Evolutionary conservation across 1,284 basidiomycete genomes (phyloP), one percentile per base, ranked within the genome.

Genomic region (Fomitiporia mediterranea): DNA sequence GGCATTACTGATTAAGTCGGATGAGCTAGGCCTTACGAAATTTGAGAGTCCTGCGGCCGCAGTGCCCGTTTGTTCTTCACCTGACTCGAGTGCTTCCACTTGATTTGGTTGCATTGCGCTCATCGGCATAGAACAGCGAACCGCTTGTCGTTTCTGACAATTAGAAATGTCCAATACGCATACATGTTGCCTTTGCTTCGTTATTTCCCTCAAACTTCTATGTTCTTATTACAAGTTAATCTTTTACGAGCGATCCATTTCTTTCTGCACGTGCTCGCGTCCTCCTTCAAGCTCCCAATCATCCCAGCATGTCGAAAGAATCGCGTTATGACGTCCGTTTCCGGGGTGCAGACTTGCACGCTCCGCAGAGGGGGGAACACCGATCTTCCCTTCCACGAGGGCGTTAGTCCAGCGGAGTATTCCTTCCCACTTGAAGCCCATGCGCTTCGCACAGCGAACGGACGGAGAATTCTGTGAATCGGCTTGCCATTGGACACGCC

Each of bases 401-500:
- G 79, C 74, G 21, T 72, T 67, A 44, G 79, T 70, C 84, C 84
- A 90, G 40, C 79, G 69, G 37, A 77, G 47, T 1, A 79, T 60
- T 0, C 75, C 81, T 65, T 90, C 88, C 23, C 69, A 57, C 56
- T 68, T 73, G 68, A 89, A 85, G 0, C 85, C 83, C 72, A 89
- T 70, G 19, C 80, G 71, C 64, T 78, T 68, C 1, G 84, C 86
- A 0, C 80, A 71, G 2, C 70, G 65, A 5, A 80, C 67, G 19
- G 83, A 85, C 0, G 72, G 59, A 3, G 42, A 57, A 62, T 91
- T 90, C 19, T 66, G 47, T 3, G 69, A 62, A 57, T 82, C 77
- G 19, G 82, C 77, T 53, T 72, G 67, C 84, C 86, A 91, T 43
- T 79, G 75, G 7, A 86, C 79, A 15, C 84, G 76, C 11, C 86